Evolutionary conservation across 1,139 yeast species (phyloP).

Genomic region (Kurtzmaniella quercitrusa): DNA sequence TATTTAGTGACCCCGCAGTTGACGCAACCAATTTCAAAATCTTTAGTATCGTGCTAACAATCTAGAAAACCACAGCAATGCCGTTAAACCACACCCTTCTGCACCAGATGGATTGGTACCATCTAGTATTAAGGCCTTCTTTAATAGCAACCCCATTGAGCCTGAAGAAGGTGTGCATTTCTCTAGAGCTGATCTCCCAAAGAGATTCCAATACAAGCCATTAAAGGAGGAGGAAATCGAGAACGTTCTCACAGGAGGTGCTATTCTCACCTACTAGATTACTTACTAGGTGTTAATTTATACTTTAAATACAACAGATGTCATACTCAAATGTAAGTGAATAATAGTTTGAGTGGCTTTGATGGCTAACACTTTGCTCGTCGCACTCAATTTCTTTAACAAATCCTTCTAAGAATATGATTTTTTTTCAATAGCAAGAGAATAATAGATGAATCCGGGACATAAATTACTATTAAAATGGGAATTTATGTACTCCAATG

Average conservation of each 20-base stretch:
- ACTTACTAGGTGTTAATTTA: conserved; percentile 21
- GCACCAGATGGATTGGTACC: conserved; percentile 53
- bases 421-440: too few relatives aligned
- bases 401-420: too few relatives aligned
- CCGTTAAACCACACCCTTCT: conserved; percentile 41
- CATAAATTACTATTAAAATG: too few relatives aligned
- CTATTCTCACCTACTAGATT: conserved; percentile 18
- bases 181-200: conserved; percentile 64
- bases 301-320: conserved; percentile 20
- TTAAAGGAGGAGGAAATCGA: conserved; percentile 70
- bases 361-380: too few relatives aligned
- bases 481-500: too few relatives aligned
- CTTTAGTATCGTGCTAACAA: conserved; percentile 18
- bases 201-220: conserved; percentile 61
- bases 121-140: conserved; percentile 14
- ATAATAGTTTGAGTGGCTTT: too few relatives aligned
- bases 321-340: background rate
- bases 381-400: too few relatives aligned
- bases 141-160: conserved; percentile 33
- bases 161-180: conserved; percentile 46
- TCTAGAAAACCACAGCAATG: conserved; percentile 20
- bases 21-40: too few relatives aligned
- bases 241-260: conserved; percentile 74
- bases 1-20: too few relatives aligned
- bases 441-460: too few relatives aligned